These are phyloP conservation scores for Viridothelium virens DNA, from an alignment of 495 filamentous ascomycete genomes.

Conservation along the genomic window DNA sequence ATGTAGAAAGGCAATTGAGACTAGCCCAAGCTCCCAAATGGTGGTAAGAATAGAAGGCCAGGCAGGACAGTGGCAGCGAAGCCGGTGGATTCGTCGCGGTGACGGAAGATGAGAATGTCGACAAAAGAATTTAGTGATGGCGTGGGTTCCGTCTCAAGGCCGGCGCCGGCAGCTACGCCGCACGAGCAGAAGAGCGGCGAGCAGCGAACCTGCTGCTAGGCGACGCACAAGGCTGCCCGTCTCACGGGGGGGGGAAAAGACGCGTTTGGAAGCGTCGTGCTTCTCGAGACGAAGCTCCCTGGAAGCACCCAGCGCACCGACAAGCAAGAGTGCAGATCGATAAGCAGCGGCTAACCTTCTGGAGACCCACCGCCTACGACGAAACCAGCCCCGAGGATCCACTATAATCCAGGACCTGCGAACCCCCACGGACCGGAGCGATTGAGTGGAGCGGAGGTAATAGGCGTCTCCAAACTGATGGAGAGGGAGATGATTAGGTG, in stretches of 20 bases:
- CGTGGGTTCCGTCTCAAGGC: neutral
- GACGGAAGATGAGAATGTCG: constrained; percentile 1
- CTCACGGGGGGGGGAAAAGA: no score
- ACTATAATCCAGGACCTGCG: neutral
- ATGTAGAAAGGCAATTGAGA: neutral
- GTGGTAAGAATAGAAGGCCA: neutral
- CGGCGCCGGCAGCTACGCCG: constrained; percentile 8
- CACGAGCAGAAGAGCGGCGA: neutral
- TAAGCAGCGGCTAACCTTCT: constrained; percentile 2
- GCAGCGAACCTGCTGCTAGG: neutral
- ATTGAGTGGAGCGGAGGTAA: neutral
- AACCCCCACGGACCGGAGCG: neutral
- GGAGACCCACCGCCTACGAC: neutral
- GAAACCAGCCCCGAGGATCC: neutral
- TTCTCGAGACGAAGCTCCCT: neutral
- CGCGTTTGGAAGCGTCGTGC: neutral
- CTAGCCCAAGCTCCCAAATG: neutral
- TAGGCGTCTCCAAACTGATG: neutral
- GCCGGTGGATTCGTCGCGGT: neutral
- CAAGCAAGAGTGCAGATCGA: constrained; percentile 1
- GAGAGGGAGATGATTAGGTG: neutral
- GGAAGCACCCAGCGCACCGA: no score
- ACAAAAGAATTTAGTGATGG: constrained; percentile 3
- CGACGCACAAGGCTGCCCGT: no score
- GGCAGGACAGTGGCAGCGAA: neutral